Conservation (phyloP, 2,329 filamentous ascomycete species). For the Phaeosphaeria sp. region DNA sequence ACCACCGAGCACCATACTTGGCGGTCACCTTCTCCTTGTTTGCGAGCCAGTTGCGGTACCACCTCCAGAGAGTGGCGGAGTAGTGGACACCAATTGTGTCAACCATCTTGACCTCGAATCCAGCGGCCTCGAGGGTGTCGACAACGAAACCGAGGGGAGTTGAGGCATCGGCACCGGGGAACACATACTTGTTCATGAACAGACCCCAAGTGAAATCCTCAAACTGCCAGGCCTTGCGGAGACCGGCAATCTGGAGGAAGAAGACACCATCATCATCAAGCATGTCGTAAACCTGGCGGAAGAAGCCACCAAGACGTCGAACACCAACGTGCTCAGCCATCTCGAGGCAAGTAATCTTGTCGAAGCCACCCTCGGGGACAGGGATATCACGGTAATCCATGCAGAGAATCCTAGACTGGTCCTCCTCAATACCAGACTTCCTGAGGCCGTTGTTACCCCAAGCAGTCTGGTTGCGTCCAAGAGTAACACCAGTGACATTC, state of each 20-base stretch:
- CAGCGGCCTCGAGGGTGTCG: conserved; percentile 82
- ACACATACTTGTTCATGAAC: conserved; percentile 99
- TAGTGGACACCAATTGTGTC: conserved; percentile 98
- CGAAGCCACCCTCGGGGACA: conserved; percentile 76
- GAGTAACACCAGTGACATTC: conserved; percentile 85
- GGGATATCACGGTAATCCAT: conserved; percentile 97
- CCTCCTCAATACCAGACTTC: conserved; percentile 80
- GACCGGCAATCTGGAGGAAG: conserved; percentile 93
- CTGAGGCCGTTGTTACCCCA: conserved; percentile 94
- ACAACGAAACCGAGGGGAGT: conserved; percentile 90
- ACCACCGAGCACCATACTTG: conserved; percentile 97
- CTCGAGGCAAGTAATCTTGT: conserved; percentile 96
- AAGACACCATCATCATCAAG: conserved; percentile 95
- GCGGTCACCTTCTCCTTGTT: conserved; percentile 91
- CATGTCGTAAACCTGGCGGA: conserved; percentile 91
- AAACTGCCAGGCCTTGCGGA: conserved; percentile 95
- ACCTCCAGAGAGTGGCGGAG: conserved; percentile 94
- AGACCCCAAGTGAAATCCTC: conserved; percentile 98
- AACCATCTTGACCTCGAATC: conserved; percentile 88
- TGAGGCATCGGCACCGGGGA: conserved; percentile 94
- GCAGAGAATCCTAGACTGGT: conserved; percentile 91
- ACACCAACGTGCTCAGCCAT: conserved; percentile 99
- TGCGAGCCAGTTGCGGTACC: conserved; percentile 98
- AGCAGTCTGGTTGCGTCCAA: conserved; percentile 93
- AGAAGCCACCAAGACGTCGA: conserved; percentile 81